Percentiles rank a stretch among this genome's conserved stretches.
phyloP scores from a whole-genome alignment of 345 rosid species.

The Eucalyptus paniculata region DNA sequence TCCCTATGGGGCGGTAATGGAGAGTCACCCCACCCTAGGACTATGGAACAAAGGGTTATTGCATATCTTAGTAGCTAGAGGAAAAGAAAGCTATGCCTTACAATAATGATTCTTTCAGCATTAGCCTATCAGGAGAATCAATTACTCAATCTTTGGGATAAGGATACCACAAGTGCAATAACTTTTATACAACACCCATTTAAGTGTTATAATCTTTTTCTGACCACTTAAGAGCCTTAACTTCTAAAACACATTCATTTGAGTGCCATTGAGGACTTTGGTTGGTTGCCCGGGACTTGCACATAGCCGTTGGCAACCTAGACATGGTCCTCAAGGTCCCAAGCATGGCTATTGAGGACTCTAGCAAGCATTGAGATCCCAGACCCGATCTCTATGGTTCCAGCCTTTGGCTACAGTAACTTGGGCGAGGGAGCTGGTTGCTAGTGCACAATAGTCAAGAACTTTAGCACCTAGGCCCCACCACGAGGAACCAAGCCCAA shows the following conservation, averaged over 20 bases:
- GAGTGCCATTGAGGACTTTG: neutral
- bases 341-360: neutral
- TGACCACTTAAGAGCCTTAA: too few relatives aligned
- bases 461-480: fast-evolving
- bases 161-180: too few relatives aligned
- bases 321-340: neutral
- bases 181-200: too few relatives aligned
- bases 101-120: neutral
- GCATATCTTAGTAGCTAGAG: neutral
- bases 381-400: fast-evolving
- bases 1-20: neutral
- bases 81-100: neutral
- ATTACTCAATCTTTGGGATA: neutral
- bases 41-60: neutral
- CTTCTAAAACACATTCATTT: too few relatives aligned
- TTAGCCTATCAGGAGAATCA: neutral
- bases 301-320: neutral
- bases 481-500: neutral
- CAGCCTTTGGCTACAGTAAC: neutral
- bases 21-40: neutral
- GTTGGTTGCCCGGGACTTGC: neutral
- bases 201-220: too few relatives aligned
- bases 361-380: neutral
- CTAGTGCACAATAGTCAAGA: fast-evolving
- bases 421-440: fast-evolving